Conservation (phyloP, 768 basidiomycete genomes). For the Termitomyces titanicus region DNA sequence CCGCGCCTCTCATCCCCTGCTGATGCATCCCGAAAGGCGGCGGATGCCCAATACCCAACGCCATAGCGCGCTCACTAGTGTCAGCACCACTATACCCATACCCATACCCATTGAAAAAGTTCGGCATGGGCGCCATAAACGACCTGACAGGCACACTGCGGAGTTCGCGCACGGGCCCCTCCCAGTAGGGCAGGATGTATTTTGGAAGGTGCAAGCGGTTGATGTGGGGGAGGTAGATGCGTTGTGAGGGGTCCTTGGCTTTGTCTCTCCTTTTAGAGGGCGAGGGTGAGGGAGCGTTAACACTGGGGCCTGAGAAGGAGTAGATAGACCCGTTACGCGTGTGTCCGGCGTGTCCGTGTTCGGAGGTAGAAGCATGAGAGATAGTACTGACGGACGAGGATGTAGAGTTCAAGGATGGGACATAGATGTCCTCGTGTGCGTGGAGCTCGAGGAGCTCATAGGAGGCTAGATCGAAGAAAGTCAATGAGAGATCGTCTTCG, state of each 20-base stretch:
- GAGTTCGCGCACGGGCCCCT: constrained; percentile 49
- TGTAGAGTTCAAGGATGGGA: background rate
- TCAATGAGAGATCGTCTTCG: constrained; percentile 56
- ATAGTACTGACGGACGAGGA: background rate
- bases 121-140: constrained; percentile 4
- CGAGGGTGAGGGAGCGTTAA: constrained; percentile 4
- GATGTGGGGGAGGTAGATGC: constrained; percentile 21
- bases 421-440: constrained; percentile 9
- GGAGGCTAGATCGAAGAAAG: constrained; percentile 57
- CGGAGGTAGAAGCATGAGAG: background rate
- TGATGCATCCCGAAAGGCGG: background rate
- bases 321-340: constrained; percentile 7
- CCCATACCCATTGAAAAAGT: constrained; percentile 9
- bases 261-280: constrained; percentile 23
- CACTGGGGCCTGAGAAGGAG: constrained; percentile 1
- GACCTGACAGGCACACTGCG: constrained; percentile 26
- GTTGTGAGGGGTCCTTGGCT: background rate
- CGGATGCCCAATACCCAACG: constrained; percentile 10
- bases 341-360: constrained; percentile 1
- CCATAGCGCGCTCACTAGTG: background rate
- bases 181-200: constrained; percentile 60
- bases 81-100: constrained; percentile 6
- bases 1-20: constrained; percentile 1
- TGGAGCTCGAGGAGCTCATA: constrained; percentile 75
- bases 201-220: constrained; percentile 22